Evolutionary conservation across 2,329 filamentous ascomycete genomes (phyloP).

Genomic region (Ophiostoma pallidulum): DNA sequence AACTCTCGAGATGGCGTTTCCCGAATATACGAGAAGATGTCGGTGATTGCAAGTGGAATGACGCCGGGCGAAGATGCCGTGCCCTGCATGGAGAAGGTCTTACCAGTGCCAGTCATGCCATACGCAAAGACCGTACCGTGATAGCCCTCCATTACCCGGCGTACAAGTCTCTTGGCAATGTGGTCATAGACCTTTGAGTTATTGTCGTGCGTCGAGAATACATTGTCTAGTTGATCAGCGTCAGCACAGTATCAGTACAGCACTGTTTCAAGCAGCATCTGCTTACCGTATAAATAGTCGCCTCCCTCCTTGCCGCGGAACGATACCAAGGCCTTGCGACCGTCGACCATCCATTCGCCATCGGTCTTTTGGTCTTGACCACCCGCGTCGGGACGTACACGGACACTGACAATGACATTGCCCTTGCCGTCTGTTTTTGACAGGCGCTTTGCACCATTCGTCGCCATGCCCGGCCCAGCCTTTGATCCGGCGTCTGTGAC

Average conservation of each 20-base stretch:
- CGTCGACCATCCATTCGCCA: slow-evolving; percentile 87
- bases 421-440: slow-evolving; percentile 69
- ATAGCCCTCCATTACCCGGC: slow-evolving; percentile 97
- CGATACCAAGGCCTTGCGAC: slow-evolving; percentile 68
- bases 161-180: slow-evolving; percentile 84
- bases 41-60: slow-evolving; percentile 92
- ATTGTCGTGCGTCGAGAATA: slow-evolving; percentile 88
- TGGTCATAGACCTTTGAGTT: slow-evolving; percentile 94
- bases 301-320: slow-evolving; percentile 85
- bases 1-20: slow-evolving; percentile 95
- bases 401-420: slow-evolving; percentile 91
- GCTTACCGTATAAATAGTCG: slow-evolving; percentile 84
- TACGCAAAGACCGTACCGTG: slow-evolving; percentile 98
- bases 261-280: too few relatives aligned
- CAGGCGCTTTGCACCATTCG: slow-evolving; percentile 25
- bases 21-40: slow-evolving; percentile 98
- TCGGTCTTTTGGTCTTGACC: slow-evolving; percentile 55
- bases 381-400: slow-evolving; percentile 74
- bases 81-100: slow-evolving; percentile 99
- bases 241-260: too few relatives aligned
- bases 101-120: slow-evolving; percentile 97
- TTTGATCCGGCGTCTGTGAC: slow-evolving; percentile 44
- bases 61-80: slow-evolving; percentile 92
- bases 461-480: slow-evolving; percentile 20
- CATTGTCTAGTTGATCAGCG: slow-evolving; percentile 60